Evolutionary conservation across 257 asterid genomes (phyloP), one percentile per base, ranked within the genome.

Genomic region (Handroanthus guayacan): DNA sequence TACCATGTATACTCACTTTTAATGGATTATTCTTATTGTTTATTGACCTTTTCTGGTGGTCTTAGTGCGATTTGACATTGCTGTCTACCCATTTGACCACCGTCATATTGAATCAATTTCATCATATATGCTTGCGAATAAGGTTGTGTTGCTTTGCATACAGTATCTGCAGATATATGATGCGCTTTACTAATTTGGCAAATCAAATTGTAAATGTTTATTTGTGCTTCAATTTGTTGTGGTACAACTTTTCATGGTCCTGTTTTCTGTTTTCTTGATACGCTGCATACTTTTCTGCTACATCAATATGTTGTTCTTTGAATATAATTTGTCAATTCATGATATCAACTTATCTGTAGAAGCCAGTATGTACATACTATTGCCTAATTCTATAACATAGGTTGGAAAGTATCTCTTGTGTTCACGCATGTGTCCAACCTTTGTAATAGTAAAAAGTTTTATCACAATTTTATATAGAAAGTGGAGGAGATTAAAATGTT

Each of bases 41-140:
- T 45, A 50, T 57, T 66, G 9, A 18, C 37, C 44, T 11, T 62
- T 63, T 63, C 3, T 62, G 63, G 61, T 39, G 38, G 61, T 74
- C 18, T 25, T 57, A 37, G 20, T 57, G 18, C 43, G 69, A 44
- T 25, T 39, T 67, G 41, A 2, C 41, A 51, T 9, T 17, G 16
- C n/a, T 45, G 12, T 62, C 39, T 18, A 3, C 37, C 44, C 44
- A 34, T 7, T 11, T 18, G 31, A 0, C 48, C 14, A 20, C 58
- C 67, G 25, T 14, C 36, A 54, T 50, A 43, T 60, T 60, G 71
- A 2, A 60, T 62, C 31, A 17, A 54, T 34, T 11, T 17, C 39
- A 14, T 14, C 41, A 9, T 5, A 8, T 62, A 54, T 60, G 51
- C 5, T 55, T 61, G 69, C 69, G 84, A 25, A 4, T 68, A 25